Evolutionary conservation across 352 stramenopile genomes (phyloP), one percentile per base, ranked within the genome.

Genomic region (Pythium aphanidermatum): DNA sequence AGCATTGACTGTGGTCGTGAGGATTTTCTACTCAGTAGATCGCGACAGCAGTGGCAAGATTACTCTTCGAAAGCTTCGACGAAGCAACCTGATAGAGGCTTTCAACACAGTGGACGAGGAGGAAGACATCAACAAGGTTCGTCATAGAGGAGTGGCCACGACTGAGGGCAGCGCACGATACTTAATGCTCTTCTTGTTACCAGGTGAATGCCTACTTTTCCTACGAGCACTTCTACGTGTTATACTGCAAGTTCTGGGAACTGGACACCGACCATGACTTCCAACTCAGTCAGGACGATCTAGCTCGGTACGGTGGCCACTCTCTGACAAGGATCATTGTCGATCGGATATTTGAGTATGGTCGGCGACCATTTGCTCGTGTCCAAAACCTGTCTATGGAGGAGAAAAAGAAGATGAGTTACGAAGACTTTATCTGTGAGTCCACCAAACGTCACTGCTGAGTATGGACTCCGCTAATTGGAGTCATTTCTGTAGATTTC

Each of bases 221-320:
- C 19, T 99, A 99, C 68, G 96, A 99, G 74, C 96, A 99, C 67
- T 99, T 99, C 57, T 99, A 99, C 68, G 96, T 99, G 40, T 63
- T 99, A 27, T 99, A 99, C 68, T 99, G 96, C 73, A 95, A 98
- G 58, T 99, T 99, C 56, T 99, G 96, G 95, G 96, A 99, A 59
- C 83, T 99, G 19, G 96, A 99, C 74, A 92, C 94, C 36, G 82
- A 94, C 45, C 82, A 92, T 58, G 82, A 94, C 45, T 94, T 94
- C 46, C 58, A 88, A 20, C 63, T 94, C 27, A 90, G 70, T 38
- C 75, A 65, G 23, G 82, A 94, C 43, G 82, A 94, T 45, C 70
- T 94, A 43, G 73, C 88, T 37, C 77, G 82, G 31, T 94, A 94
- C 62, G 82, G 79, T 6, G 76, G 75, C 37, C 82, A 94, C 48